phyloP scores from a whole-genome alignment of 202 grass and related monocot species.

The Saccharum hybrid region DNA sequence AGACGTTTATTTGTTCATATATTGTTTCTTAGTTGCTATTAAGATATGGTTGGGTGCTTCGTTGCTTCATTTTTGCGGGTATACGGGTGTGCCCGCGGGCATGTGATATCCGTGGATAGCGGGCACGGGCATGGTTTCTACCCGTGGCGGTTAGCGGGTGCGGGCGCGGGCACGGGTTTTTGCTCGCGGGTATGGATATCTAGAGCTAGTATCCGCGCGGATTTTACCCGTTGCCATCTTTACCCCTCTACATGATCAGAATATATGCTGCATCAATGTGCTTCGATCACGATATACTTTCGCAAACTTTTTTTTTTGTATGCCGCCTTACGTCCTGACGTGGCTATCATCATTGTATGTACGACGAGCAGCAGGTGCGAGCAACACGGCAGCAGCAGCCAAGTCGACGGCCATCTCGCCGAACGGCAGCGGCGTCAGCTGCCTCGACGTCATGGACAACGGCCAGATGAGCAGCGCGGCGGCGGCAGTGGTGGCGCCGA shows the following conservation, averaged over 20 bases:
- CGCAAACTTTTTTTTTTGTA: neutral
- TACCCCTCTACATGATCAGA: constrained; percentile 7
- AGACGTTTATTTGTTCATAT: no score
- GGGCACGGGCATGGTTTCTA: no score
- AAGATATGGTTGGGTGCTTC: no score
- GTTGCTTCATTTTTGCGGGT: no score
- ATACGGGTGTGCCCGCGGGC: no score
- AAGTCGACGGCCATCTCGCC: constrained; percentile 52
- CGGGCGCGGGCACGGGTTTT: no score
- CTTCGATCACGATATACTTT: neutral
- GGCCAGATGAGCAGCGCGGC: constrained; percentile 49
- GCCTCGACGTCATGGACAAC: constrained; percentile 56
- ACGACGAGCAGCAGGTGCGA: constrained; percentile 25
- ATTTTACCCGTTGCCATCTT: no score
- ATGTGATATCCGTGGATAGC: no score
- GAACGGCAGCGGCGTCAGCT: constrained; percentile 52
- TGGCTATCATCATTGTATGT: neutral
- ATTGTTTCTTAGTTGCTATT: no score
- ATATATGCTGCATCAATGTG: neutral
- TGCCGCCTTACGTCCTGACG: neutral
- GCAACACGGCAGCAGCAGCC: constrained; percentile 37
- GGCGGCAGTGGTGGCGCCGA: constrained; percentile 38
- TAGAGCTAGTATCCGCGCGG: no score
- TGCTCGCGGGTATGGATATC: no score
- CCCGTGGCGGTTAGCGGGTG: no score